Conservation (phyloP, 176 grass and related monocot species). For the Cenchrus fungigraminus region DNA sequence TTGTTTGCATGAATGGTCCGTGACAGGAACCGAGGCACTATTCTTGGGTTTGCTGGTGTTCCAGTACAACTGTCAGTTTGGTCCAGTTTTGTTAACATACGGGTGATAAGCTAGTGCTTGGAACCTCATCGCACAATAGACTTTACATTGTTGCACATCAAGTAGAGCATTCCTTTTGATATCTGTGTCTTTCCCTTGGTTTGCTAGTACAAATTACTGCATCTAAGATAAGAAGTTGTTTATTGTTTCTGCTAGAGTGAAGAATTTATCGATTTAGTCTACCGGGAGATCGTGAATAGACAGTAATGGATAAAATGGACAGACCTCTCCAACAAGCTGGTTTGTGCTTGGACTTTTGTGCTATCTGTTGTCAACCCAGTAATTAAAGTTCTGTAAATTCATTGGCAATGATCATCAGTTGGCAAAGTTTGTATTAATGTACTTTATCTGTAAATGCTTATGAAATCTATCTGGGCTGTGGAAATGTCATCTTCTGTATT, state of each 20-base stretch:
- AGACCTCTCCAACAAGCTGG: neutral
- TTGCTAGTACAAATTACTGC: neutral
- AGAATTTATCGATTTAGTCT: constrained; percentile 59
- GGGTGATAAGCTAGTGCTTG: neutral
- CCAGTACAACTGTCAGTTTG: neutral
- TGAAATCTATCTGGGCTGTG: neutral
- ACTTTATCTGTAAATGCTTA: constrained; percentile 36
- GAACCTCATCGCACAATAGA: neutral
- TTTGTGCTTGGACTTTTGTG: neutral
- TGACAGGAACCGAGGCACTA: neutral
- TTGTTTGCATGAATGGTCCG: neutral
- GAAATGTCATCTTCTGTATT: constrained; percentile 22
- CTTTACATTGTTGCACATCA: neutral
- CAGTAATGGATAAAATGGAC: constrained; percentile 33
- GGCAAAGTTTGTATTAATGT: constrained; percentile 25
- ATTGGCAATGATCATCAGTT: constrained; percentile 13
- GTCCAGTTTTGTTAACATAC: neutral
- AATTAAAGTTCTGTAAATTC: constrained; percentile 38
- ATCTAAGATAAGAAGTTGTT: neutral
- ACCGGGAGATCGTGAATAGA: constrained; percentile 58
- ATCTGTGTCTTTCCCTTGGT: neutral
- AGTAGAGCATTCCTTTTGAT: neutral
- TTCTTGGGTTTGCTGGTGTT: neutral
- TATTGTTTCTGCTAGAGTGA: constrained; percentile 42
- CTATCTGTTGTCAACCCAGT: neutral